Evolutionary conservation across 768 basidiomycete species (phyloP).

Genomic region (Leccinum variicolor): DNA sequence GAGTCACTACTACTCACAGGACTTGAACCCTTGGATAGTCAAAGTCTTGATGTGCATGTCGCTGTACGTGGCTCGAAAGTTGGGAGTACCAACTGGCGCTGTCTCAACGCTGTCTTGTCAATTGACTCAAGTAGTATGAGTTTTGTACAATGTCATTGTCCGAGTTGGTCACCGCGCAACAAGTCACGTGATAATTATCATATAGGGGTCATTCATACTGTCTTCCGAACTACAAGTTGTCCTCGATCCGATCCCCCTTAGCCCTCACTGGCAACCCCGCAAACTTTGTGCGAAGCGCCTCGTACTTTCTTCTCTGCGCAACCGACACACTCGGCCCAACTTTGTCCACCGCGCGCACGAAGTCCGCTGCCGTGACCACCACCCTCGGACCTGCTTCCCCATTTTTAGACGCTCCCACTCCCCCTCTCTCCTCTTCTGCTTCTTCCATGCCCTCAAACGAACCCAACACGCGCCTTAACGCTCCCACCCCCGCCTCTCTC

Average conservation of each 20-base stretch:
- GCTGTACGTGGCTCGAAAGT: not conserved
- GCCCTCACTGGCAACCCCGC: conserved; percentile 67
- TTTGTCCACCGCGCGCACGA: conserved; percentile 70
- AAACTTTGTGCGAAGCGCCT: conserved; percentile 76
- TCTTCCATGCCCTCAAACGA: conserved; percentile 59
- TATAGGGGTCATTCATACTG: not conserved
- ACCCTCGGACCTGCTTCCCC: not conserved
- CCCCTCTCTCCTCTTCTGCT: conserved; percentile 7
- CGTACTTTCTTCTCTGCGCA: conserved; percentile 80
- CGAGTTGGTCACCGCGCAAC: conserved; percentile 11
- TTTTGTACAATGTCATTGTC: too few species aligned
- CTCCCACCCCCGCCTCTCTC: conserved; percentile 86
- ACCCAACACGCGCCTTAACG: conserved; percentile 67
- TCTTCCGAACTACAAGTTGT: not conserved
- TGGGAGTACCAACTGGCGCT: too few species aligned
- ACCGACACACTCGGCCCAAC: conserved; percentile 83
- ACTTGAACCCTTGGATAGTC: conserved; percentile 96
- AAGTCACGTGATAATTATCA: conserved; percentile 16
- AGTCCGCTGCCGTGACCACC: conserved; percentile 62
- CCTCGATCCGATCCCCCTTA: conserved; percentile 27
- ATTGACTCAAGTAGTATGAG: too few species aligned
- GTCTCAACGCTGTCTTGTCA: too few species aligned
- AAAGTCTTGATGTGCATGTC: conserved; percentile 84
- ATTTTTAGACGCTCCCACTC: not conserved
- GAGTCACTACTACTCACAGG: conserved; percentile 56